Evolutionary conservation across 1,139 yeast species (phyloP).

Genomic region (Torulaspora pretoriensis): DNA sequence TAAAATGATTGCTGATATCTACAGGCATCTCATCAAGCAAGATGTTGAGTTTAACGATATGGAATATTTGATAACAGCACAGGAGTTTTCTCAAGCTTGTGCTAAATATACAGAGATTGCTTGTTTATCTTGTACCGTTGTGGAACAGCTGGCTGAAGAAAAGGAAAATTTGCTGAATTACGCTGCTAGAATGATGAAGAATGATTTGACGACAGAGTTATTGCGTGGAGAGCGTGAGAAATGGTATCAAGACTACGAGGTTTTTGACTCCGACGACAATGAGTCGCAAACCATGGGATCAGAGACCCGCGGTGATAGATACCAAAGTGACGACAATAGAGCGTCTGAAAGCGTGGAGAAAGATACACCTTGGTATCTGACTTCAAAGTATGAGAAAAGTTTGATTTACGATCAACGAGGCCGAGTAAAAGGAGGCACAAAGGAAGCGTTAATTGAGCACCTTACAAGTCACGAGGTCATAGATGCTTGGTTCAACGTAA

Average conservation of each 20-base stretch:
- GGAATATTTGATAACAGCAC: constrained; percentile 48
- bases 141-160: constrained; percentile 61
- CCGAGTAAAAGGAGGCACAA: constrained; percentile 79
- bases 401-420: constrained; percentile 71
- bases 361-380: constrained; percentile 75
- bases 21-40: constrained; percentile 45
- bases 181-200: constrained; percentile 74
- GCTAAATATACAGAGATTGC: constrained; percentile 45
- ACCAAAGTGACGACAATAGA: constrained; percentile 28
- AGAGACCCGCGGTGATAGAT: constrained; percentile 9
- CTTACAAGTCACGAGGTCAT: constrained; percentile 72
- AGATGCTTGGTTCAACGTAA: constrained; percentile 65
- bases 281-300: constrained; percentile 5
- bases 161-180: constrained; percentile 65
- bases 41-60: constrained; percentile 45
- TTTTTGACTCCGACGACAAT: constrained; percentile 13
- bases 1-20: constrained; percentile 48
- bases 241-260: constrained; percentile 20
- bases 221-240: constrained; percentile 50
- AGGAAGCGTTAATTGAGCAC: constrained; percentile 74
- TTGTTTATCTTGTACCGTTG: constrained; percentile 43
- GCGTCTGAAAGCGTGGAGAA: constrained; percentile 21
- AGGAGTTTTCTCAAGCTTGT: constrained; percentile 45
- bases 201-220: constrained; percentile 60
- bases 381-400: constrained; percentile 71